These are phyloP conservation scores for Coccinonectria pachysandricola DNA, from an alignment of 2,329 filamentous ascomycete genomes.

Conservation along the genomic window DNA sequence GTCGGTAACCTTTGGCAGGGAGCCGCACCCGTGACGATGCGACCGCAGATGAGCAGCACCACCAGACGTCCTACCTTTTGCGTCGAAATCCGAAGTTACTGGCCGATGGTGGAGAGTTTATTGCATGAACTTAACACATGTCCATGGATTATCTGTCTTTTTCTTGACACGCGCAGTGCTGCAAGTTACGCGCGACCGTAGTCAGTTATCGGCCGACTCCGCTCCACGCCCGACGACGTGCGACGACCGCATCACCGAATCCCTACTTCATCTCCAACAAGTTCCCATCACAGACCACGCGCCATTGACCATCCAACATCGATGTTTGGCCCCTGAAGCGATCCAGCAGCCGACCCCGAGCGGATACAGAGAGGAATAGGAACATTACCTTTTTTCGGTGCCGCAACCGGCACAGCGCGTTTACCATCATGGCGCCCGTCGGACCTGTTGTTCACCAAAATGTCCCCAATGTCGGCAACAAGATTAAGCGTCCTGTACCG, in stretches of 20 bases:
- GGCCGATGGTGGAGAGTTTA: too few species aligned
- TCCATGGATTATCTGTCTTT: constrained; percentile 8
- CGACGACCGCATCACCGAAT: constrained; percentile 7
- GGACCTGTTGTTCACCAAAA: constrained; percentile 36
- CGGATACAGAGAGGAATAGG: constrained; percentile 8
- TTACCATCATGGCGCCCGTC: constrained; percentile 43
- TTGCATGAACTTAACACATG: too few species aligned
- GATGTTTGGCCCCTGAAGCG: constrained; percentile 14
- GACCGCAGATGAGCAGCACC: constrained; percentile 14
- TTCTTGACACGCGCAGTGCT: constrained; percentile 9
- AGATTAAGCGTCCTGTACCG: constrained; percentile 59
- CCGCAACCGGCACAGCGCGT: constrained; percentile 16
- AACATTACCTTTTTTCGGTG: constrained; percentile 9
- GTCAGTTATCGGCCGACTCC: constrained; percentile 15
- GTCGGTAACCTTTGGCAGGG: constrained; percentile 14
- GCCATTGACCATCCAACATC: constrained; percentile 8
- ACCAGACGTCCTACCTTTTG: constrained; percentile 11
- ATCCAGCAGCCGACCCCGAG: constrained; percentile 5
- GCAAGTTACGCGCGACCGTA: constrained; percentile 10
- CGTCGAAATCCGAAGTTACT: too few species aligned
- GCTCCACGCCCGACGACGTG: constrained; percentile 13
- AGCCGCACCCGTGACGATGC: constrained; percentile 17
- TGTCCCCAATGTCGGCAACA: constrained; percentile 36
- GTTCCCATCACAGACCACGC: constrained; percentile 5
- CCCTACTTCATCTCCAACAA: too few species aligned